Conservation (phyloP, 345 rosid genomes). For the Bruguiera gymnorhiza region DNA sequence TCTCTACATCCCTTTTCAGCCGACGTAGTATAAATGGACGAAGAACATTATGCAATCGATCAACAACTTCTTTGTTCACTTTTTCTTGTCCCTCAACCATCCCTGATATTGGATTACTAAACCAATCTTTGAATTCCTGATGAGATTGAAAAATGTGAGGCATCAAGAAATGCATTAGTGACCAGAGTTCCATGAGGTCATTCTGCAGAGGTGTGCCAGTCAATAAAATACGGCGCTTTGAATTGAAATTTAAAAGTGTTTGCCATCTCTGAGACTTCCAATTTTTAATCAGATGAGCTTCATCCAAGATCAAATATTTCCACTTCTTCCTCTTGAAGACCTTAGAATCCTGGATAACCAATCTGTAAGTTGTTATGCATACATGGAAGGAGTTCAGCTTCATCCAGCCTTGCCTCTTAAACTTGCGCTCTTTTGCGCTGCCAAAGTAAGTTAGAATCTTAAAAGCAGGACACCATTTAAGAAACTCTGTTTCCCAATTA, state of each 20-base stretch:
- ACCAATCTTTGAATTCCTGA: slow-evolving; percentile 99
- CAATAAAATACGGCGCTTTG: slow-evolving; percentile 88
- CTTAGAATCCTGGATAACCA: slow-evolving; percentile 94
- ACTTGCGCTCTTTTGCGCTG: slow-evolving; percentile 94
- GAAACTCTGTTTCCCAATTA: slow-evolving; percentile 99
- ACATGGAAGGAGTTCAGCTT: slow-evolving; percentile 91
- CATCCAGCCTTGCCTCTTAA: slow-evolving; percentile 99
- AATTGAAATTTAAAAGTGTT: slow-evolving; percentile 94
- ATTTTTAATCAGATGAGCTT: slow-evolving; percentile 98
- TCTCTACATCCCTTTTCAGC: slow-evolving; percentile 96
- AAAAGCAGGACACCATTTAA: slow-evolving; percentile 99
- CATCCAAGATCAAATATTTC: slow-evolving; percentile 98
- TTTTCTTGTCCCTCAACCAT: slow-evolving; percentile 99
- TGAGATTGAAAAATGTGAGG: slow-evolving; percentile 99
- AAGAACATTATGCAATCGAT: slow-evolving; percentile 98
- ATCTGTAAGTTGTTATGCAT: slow-evolving; percentile 95
- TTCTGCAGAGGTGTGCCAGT: slow-evolving; percentile 99
- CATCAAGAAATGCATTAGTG: slow-evolving; percentile 99
- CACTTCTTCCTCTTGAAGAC: slow-evolving; percentile 99
- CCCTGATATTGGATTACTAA: slow-evolving; percentile 95
- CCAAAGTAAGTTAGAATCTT: slow-evolving; percentile 99
- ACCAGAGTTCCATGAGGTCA: slow-evolving; percentile 99
- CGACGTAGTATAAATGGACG: slow-evolving; percentile 97
- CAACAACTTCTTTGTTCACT: slow-evolving; percentile 95
- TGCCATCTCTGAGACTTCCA: slow-evolving; percentile 99